phyloP scores from a whole-genome alignment of 2,329 filamentous ascomycete genomes.

The Pseudogymnoascus sp. region DNA sequence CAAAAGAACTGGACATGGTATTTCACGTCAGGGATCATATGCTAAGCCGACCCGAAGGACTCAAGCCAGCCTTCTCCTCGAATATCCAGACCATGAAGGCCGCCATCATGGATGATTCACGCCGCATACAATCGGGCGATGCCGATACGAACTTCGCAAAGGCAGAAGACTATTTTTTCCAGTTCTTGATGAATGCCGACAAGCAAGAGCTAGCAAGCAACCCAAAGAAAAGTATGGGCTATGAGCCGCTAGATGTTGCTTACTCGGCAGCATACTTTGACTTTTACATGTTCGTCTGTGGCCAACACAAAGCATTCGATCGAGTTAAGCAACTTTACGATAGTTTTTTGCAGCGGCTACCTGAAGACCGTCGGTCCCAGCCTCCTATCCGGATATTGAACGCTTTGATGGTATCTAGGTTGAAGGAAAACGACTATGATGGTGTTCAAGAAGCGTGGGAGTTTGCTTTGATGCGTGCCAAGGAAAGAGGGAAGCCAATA shows the following conservation, averaged over 20 bases:
- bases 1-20: conserved; percentile 36
- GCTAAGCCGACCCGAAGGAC: conserved; percentile 23
- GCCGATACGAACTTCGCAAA: conserved; percentile 19
- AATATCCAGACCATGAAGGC: conserved; percentile 34
- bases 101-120: conserved; percentile 17
- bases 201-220: conserved; percentile 20
- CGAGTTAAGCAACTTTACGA: conserved; percentile 47
- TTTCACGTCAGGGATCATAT: conserved; percentile 40
- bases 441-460: conserved; percentile 61
- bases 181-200: conserved; percentile 18
- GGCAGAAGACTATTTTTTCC: conserved; percentile 21
- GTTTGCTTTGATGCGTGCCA: conserved; percentile 45
- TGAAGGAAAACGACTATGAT: conserved; percentile 46
- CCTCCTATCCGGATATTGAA: conserved; percentile 49
- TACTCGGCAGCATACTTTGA: conserved; percentile 37
- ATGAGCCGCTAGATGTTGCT: conserved; percentile 20
- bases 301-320: conserved; percentile 34
- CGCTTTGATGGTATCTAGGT: conserved; percentile 60
- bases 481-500: conserved; percentile 32
- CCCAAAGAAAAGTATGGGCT: conserved; percentile 19
- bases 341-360: conserved; percentile 39
- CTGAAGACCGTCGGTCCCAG: conserved; percentile 25
- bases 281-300: conserved; percentile 47
- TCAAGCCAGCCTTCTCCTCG: conserved; percentile 29
- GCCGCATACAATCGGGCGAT: conserved; percentile 11